phyloP scores from a whole-genome alignment of 495 filamentous ascomycete genomes.

The Hypomontagnella submonticulosa region DNA sequence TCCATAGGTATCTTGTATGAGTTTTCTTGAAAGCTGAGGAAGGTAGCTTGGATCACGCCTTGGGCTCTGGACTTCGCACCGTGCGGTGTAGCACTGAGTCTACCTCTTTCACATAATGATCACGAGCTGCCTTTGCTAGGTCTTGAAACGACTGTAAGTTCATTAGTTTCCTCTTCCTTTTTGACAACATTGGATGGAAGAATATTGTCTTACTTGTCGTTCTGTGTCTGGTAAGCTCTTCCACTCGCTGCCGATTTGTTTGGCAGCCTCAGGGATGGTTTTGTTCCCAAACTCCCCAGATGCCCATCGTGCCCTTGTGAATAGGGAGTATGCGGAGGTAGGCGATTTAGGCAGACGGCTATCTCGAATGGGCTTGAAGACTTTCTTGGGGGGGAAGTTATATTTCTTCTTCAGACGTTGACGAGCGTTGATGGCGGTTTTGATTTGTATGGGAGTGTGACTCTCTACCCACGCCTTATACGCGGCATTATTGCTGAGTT shows the following conservation, averaged over 20 bases:
- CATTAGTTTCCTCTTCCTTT: conserved; percentile 24
- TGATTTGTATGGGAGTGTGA: conserved; percentile 67
- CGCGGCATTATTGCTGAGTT: conserved; percentile 53
- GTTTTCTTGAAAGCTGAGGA: neutral
- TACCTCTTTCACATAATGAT: conserved; percentile 40
- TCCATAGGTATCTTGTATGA: conserved; percentile 2
- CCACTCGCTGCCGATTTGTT: conserved; percentile 65
- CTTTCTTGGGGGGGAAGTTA: conserved; percentile 40
- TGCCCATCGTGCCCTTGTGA: conserved; percentile 56
- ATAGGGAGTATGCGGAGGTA: conserved; percentile 55
- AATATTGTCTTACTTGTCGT: conserved; percentile 52
- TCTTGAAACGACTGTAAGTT: conserved; percentile 44
- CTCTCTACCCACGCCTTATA: conserved; percentile 69
- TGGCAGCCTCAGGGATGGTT: conserved; percentile 40
- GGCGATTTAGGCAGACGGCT: conserved; percentile 67
- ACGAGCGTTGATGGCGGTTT: conserved; percentile 73
- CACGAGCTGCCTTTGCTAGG: conserved; percentile 16
- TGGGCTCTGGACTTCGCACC: neutral
- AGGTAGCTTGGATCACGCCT: neutral
- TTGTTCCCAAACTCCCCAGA: conserved; percentile 61
- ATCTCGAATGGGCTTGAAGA: conserved; percentile 59
- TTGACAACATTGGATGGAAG: neutral
- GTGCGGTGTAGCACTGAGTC: conserved; percentile 12
- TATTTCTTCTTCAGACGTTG: conserved; percentile 52
- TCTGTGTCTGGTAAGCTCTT: conserved; percentile 60